Conservation (phyloP, 805 yeast genomes). For the Candida germanica region DNA sequence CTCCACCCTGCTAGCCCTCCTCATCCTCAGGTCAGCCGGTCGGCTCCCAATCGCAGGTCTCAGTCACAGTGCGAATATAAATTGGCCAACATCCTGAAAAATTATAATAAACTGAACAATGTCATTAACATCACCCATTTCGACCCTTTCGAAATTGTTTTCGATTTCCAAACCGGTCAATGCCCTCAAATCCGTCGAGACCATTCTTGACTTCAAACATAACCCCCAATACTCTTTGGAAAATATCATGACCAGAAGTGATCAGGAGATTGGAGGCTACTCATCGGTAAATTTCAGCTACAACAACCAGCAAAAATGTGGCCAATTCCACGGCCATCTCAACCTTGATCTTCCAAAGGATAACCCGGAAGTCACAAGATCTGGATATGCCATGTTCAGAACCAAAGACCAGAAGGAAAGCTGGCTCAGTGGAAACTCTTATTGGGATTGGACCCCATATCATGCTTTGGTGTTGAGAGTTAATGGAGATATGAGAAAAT, state of each 20-base stretch:
- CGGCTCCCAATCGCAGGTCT: too few species aligned
- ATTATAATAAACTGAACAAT: too few species aligned
- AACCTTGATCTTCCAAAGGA: slow-evolving; percentile 63
- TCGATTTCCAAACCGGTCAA: slow-evolving; percentile 29
- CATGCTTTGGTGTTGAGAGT: slow-evolving; percentile 65
- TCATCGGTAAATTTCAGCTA: slow-evolving; percentile 58
- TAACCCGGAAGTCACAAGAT: slow-evolving; percentile 59
- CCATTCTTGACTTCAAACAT: slow-evolving; percentile 58
- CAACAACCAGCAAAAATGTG: slow-evolving; percentile 30
- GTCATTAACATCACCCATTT: slow-evolving; percentile 42
- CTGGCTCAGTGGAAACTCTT: slow-evolving; percentile 47
- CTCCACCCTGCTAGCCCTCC: too few species aligned
- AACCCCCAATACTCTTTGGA: slow-evolving; percentile 45
- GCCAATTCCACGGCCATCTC: slow-evolving; percentile 55
- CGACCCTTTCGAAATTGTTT: slow-evolving; percentile 35
- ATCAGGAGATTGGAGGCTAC: slow-evolving; percentile 75
- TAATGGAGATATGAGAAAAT: slow-evolving; percentile 70
- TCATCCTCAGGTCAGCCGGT: too few species aligned
- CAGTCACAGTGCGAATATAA: too few species aligned
- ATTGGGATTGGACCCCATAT: slow-evolving; percentile 70
- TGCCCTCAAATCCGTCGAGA: slow-evolving; percentile 27
- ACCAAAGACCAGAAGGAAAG: slow-evolving; percentile 59
- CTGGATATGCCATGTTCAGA: slow-evolving; percentile 84
- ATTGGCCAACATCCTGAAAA: too few species aligned
- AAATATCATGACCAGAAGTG: slow-evolving; percentile 60